These are phyloP conservation scores for Ustilago cynodontis DNA, from an alignment of 1,284 basidiomycete genomes.

Conservation along the genomic window DNA sequence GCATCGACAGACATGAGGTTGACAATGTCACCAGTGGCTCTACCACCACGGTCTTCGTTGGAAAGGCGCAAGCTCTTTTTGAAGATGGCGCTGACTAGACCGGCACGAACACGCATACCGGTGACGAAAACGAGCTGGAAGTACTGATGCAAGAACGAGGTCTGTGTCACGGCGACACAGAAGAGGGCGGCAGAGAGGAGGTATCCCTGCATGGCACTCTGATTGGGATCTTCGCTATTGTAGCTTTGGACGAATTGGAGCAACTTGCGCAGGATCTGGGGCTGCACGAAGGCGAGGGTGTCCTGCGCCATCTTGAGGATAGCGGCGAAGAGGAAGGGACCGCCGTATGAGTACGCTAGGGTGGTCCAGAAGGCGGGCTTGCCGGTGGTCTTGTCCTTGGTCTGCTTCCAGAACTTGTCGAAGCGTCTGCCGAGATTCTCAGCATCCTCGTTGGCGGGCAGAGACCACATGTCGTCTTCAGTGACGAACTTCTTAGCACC, in stretches of 20 bases:
- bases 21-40: conserved; percentile 84
- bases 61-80: conserved; percentile 76
- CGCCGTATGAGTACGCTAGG: conserved; percentile 73
- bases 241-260: conserved; percentile 76
- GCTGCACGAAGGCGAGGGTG: conserved; percentile 79
- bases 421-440: conserved; percentile 77
- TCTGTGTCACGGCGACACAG: conserved; percentile 78
- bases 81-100: conserved; percentile 90
- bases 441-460: conserved; percentile 75
- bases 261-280: conserved; percentile 85
- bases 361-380: conserved; percentile 76
- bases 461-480: conserved; percentile 83
- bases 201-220: conserved; percentile 55
- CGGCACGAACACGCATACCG: conserved; percentile 81
- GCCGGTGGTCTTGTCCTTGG: conserved; percentile 77
- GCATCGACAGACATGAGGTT: conserved; percentile 95
- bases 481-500: conserved; percentile 84
- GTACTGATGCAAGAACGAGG: conserved; percentile 82
- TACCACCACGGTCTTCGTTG: conserved; percentile 81
- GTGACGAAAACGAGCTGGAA: conserved; percentile 74
- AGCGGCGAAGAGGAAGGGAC: conserved; percentile 74
- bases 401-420: conserved; percentile 77
- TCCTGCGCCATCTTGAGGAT: conserved; percentile 59
- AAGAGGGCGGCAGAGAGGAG: conserved; percentile 74
- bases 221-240: conserved; percentile 28